Percentiles rank a stretch among this genome's conserved stretches.
Conservation (phyloP, 2,329 filamentous ascomycete genomes). For the Fusarium aywerte region DNA sequence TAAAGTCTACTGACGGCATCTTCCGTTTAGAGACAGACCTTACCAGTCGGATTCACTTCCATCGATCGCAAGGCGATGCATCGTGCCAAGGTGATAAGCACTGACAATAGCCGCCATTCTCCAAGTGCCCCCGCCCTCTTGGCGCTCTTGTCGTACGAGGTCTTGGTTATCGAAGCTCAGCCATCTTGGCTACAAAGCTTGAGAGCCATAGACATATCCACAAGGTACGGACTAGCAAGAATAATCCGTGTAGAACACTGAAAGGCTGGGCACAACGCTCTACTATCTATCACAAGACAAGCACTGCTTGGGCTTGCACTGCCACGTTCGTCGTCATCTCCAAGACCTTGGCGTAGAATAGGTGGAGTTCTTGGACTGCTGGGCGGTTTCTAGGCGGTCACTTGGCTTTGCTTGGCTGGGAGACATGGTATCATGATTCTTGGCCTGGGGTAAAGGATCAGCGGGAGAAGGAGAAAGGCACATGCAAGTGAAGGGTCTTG, state of each 20-base stretch:
- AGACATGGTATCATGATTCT: constrained; percentile 14
- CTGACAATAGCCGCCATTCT: not conserved
- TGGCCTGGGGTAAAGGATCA: constrained; percentile 17
- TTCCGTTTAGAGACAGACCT: not conserved
- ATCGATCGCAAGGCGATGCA: not conserved
- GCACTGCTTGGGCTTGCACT: constrained; percentile 36
- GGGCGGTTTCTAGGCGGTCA: constrained; percentile 26
- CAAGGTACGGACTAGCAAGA: constrained; percentile 4
- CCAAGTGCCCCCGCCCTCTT: not conserved
- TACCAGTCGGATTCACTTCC: not conserved
- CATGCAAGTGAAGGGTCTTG: not conserved
- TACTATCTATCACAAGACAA: not conserved
- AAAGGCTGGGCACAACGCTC: not conserved
- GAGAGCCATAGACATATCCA: constrained; percentile 31
- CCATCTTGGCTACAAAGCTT: constrained; percentile 42
- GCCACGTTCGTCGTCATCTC: constrained; percentile 44
- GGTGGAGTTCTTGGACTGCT: constrained; percentile 18
- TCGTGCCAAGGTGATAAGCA: constrained; percentile 8
- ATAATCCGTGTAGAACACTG: not conserved
- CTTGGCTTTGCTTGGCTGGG: constrained; percentile 24
- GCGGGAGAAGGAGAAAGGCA: not conserved
- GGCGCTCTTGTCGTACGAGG: constrained; percentile 7
- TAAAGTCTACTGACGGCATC: not conserved
- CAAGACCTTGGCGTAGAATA: constrained; percentile 42
- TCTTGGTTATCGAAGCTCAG: constrained; percentile 17